Evolutionary conservation across 1,284 basidiomycete species (phyloP), one percentile per base, ranked within the genome.

Genomic region (Marasmius sp.): DNA sequence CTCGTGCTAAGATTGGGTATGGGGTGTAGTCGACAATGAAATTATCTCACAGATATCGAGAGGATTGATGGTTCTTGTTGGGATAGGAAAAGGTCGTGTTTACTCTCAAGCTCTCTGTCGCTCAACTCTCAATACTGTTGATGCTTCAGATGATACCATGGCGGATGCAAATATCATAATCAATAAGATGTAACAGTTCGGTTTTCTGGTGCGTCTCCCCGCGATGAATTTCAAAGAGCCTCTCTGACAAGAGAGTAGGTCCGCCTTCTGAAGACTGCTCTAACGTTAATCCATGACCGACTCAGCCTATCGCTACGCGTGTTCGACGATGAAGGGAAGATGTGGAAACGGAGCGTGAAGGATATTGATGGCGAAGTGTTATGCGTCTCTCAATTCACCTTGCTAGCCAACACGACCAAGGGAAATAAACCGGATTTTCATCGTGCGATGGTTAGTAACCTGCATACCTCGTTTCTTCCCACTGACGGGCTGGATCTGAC

Each of bases 341-440:
- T 88, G 86, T 97, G 94, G 94, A 93, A 91, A 74, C 76, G 81
- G 41, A 94, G 80, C 70, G 88, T 97, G 60, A 91, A 88, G 73
- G 94, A 96, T 65, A 85, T 95, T 38, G 83, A 85, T 37, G 94
- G 93, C 58, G 93, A 95, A 60, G 84, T 97, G 12, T 82, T 97
- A 27, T 95, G 94, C 68, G 92, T 95, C 14, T 95, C 93, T 0
- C 94, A 97, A 68, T 97, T 97, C 73, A 97, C 94, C 0, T 81
- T 97, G 16, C 78, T 94, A 69, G 94, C 93, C n/a, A 89, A 89
- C 66, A 95, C 93, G 8, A 79, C 82, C 62, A 95, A 95, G 74
- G 94, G 93, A 20, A 88, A 83, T 68, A 94, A 95, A 70, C 94
- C 91, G 43, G 94, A 96, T 74, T 97, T 96, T 72, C 94, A 96